phyloP scores from a whole-genome alignment of 208 protist species.

The Leishmania arabica region DNA sequence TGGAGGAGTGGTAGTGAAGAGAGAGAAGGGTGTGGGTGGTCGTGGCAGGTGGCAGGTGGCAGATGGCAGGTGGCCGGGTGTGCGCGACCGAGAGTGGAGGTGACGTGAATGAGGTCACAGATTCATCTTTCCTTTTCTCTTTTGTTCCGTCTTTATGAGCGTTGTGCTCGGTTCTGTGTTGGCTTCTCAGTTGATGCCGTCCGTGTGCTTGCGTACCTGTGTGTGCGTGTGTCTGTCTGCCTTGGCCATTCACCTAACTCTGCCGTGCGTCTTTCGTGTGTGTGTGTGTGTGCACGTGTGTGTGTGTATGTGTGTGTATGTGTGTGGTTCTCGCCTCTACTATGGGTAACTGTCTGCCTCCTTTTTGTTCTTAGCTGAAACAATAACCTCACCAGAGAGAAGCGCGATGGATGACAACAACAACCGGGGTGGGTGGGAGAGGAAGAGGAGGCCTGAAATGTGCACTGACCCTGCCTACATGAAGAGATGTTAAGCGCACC shows the following conservation, averaged over 20 bases:
- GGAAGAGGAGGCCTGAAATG: background rate
- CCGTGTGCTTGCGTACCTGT: background rate
- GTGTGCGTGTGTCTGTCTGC: background rate
- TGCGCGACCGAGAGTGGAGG: background rate
- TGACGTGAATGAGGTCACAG: background rate
- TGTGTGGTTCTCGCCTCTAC: background rate
- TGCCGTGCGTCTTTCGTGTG: background rate
- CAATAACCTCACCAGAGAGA: background rate
- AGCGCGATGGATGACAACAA: background rate
- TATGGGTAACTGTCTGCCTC: no score
- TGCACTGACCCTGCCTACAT: background rate
- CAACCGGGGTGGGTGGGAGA: background rate
- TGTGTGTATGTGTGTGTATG: background rate
- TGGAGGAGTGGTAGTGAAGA: background rate
- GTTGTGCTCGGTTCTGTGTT: background rate
- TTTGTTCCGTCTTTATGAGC: background rate
- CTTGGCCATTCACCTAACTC: background rate
- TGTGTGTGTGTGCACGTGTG: background rate
- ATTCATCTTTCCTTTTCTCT: background rate
- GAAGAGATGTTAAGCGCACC: background rate
- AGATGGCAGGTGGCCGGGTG: background rate
- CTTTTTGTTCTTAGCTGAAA: background rate
- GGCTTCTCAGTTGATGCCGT: background rate
- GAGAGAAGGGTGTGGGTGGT: background rate
- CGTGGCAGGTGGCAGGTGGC: background rate